Base-by-base conservation (phyloP, 805 yeast species). In the Wickerhamiella azyma region DNA sequence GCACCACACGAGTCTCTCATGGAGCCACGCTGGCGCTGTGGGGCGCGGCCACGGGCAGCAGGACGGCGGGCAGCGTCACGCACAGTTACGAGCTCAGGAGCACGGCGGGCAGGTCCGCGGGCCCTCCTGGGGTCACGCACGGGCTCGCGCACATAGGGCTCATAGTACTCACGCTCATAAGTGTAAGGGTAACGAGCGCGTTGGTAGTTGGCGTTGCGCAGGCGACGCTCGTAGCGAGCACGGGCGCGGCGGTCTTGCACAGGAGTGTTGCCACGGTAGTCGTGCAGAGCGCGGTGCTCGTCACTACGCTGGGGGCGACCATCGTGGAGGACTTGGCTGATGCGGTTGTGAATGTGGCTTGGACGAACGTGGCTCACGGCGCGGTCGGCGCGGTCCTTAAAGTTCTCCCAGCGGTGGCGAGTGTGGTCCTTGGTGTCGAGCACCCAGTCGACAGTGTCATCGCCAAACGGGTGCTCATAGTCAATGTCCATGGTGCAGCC, bases 371-470 rank as follows among this genome's bases (percentile, higher is more conserved):
- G 45, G 37, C 45, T 42, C 9, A 35, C 9, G 6, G 29, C 45
- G 10, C 40, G 39, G 7, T 28, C 35, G n/a, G 45, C 33, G 7
- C 45, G 28, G 10, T 42, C 45, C 33, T 36, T 42, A 18, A 29
- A 29, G 28, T 28, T 11, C 18, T 42, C 39, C 11, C 18, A 29
- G 17, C 45, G 40, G 19, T 33, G 21, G 14, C 45, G 45, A 18
- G 38, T 29, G 17, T 42, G 45, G 28, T 42, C 45, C 36, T 42
- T 42, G 24, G 45, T 42, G 26, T 42, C 45, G 21, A 42, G 28
- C 16, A 42, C 30, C 19, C 29, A 42, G 40, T 42, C 45, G 13
- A 42, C 26, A 26, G 45, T 29, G n/a, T 42, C 45, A 14, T 42
- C 45, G 13, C 45, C 45, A 26, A 30, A 36, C 5, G 29, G 45